These are phyloP conservation scores for Metrosideros polymorpha DNA, from an alignment of 441 rosid species.

Conservation along the genomic window DNA sequence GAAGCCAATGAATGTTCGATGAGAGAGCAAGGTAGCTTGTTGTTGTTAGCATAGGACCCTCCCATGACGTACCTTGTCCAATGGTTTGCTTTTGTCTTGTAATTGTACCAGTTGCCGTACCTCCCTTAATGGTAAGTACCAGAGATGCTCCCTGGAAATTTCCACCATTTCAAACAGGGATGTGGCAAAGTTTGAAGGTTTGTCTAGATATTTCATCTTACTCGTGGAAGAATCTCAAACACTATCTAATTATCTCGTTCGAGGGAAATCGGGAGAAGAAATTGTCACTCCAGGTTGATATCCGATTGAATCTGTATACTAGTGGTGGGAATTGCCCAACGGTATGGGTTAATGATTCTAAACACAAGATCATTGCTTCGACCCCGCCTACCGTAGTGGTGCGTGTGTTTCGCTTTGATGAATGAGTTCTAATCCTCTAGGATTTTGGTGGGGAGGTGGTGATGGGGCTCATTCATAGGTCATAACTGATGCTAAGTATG, in stretches of 20 bases:
- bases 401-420: background rate
- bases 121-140: background rate
- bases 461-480: background rate
- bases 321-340: background rate
- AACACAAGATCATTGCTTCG: background rate
- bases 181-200: background rate
- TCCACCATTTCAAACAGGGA: background rate
- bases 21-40: background rate
- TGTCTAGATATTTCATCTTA: background rate
- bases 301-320: background rate
- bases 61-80: background rate
- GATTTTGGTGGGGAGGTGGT: background rate
- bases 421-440: background rate
- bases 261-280: background rate
- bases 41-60: background rate
- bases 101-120: background rate
- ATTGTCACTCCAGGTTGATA: background rate
- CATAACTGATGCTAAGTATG: background rate
- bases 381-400: background rate
- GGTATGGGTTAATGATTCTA: background rate
- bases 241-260: rapidly evolving
- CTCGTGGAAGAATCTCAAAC: background rate
- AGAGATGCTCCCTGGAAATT: background rate
- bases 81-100: background rate
- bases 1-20: background rate